Percentiles rank a stretch among this genome's conserved stretches.
These are phyloP conservation scores for Pleodorina starrii DNA, from an alignment of 139 green algal species.

Conservation along the genomic window DNA sequence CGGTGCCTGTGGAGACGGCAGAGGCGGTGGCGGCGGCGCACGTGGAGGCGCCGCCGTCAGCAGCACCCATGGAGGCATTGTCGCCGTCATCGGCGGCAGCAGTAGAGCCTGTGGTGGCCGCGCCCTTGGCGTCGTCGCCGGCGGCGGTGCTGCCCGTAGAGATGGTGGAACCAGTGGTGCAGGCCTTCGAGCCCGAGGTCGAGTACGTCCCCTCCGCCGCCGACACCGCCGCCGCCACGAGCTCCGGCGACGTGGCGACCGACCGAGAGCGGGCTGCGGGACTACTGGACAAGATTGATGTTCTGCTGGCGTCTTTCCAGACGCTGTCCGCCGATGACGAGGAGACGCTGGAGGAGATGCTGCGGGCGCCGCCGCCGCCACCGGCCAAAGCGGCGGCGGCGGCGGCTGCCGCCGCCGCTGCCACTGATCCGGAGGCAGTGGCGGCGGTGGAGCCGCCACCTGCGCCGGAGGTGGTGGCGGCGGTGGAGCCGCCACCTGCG, in stretches of 20 bases:
- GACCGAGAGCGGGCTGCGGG: not conserved
- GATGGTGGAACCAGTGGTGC: not conserved
- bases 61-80: too few species aligned
- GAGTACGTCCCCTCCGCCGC: too few species aligned
- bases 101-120: not conserved
- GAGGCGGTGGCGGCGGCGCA: not conserved
- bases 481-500: too few species aligned
- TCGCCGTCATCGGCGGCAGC: not conserved
- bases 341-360: not conserved
- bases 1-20: not conserved
- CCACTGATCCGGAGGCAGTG: not conserved
- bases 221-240: too few species aligned
- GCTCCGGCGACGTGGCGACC: not conserved
- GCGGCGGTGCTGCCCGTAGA: too few species aligned
- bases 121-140: too few species aligned
- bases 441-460: too few species aligned
- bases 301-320: conserved; percentile 2
- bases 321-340: not conserved
- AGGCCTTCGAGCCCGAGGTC: not conserved
- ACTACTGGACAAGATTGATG: not conserved
- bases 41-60: not conserved
- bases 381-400: not conserved
- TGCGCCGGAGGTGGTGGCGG: not conserved
- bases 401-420: not conserved
- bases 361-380: not conserved